These are phyloP conservation scores for Zancudomyces culisetae DNA, from an alignment of 371 early-diverging fungal species.

Conservation along the genomic window DNA sequence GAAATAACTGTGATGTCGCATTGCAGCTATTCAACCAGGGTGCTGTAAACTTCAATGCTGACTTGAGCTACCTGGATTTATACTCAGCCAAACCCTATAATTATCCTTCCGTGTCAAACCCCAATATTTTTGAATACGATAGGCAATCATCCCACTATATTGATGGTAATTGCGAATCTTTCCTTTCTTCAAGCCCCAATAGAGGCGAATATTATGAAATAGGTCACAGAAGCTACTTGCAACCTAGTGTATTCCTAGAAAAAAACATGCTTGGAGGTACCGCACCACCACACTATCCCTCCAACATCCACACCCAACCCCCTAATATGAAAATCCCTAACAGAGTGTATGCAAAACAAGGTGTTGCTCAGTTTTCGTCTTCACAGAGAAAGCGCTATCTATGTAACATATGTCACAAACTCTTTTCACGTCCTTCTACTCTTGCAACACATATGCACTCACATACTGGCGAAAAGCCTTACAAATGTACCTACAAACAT, in stretches of 20 bases:
- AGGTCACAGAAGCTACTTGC: background rate
- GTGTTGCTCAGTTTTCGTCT: conserved; percentile 15
- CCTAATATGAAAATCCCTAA: too few species aligned
- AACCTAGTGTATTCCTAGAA: background rate
- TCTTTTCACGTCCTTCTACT: conserved; percentile 25
- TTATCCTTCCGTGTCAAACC: too few species aligned
- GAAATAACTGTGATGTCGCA: too few species aligned
- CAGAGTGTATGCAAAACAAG: conserved; percentile 10
- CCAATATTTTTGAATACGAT: too few species aligned
- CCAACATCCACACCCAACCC: background rate
- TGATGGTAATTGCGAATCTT: background rate
- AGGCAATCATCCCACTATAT: background rate
- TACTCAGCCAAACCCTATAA: too few species aligned
- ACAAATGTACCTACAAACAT: conserved; percentile 25
- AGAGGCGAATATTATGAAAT: background rate
- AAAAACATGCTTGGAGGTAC: background rate
- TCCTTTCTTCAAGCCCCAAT: background rate
- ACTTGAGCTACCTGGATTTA: too few species aligned
- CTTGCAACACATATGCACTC: conserved; percentile 31
- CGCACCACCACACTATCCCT: background rate
- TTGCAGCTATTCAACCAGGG: too few species aligned
- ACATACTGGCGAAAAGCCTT: conserved; percentile 44
- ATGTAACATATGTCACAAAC: conserved; percentile 21
- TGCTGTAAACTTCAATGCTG: too few species aligned
- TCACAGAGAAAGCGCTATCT: conserved; percentile 25